phyloP scores from a whole-genome alignment of 2,329 filamentous ascomycete species.

The Cercospora brassicicola region DNA sequence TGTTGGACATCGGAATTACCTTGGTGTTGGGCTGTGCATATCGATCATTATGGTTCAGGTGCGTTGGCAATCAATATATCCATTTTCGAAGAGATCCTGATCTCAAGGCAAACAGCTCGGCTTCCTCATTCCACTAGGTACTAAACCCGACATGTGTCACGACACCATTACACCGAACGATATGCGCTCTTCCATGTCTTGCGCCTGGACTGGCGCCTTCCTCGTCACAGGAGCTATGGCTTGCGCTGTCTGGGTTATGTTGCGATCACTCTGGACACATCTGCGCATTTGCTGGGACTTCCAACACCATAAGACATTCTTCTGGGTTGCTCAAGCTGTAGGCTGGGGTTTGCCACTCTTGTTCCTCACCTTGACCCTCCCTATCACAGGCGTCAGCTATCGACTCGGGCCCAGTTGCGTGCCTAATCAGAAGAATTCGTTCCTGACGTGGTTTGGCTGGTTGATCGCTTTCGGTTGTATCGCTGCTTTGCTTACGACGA shows the following conservation, averaged over 20 bases:
- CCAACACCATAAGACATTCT: constrained; percentile 37
- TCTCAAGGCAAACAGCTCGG: constrained; percentile 63
- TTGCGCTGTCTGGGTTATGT: constrained; percentile 80
- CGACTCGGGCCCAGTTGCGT: constrained; percentile 81
- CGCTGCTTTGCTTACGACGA: constrained; percentile 38
- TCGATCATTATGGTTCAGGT: constrained; percentile 68
- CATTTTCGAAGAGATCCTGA: constrained; percentile 66
- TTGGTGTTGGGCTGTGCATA: constrained; percentile 81
- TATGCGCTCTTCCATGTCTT: constrained; percentile 71
- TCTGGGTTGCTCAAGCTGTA: constrained; percentile 35
- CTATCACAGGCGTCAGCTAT: constrained; percentile 41
- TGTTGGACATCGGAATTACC: constrained; percentile 71
- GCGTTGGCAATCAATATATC: constrained; percentile 56
- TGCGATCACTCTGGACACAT: constrained; percentile 43
- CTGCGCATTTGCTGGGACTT: constrained; percentile 43
- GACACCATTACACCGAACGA: constrained; percentile 83
- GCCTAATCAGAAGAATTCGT: constrained; percentile 62
- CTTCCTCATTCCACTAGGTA: constrained; percentile 77
- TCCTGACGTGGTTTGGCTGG: constrained; percentile 43
- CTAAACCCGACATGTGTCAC: constrained; percentile 71
- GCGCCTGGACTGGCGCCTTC: constrained; percentile 77
- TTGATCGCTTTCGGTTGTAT: constrained; percentile 38
- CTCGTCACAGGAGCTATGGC: constrained; percentile 78
- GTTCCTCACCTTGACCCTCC: constrained; percentile 47
- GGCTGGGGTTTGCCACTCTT: constrained; percentile 38